Conservation (phyloP, 441 rosid species). For the Geranium incanum region DNA sequence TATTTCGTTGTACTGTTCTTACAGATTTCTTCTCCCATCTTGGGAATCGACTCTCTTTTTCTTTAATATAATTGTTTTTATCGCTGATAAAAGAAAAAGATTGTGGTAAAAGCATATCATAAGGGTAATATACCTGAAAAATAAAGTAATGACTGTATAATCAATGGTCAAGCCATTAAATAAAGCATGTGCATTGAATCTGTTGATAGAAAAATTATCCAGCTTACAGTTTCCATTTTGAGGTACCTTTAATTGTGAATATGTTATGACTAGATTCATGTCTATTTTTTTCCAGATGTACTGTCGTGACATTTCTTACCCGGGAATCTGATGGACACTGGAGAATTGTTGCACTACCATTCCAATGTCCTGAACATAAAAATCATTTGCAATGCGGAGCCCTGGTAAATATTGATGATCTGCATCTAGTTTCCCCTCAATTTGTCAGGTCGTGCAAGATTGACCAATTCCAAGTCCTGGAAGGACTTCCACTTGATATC, state of each 20-base stretch:
- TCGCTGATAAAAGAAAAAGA: not conserved
- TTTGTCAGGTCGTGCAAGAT: slow-evolving; percentile 22
- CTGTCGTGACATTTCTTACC: slow-evolving; percentile 28
- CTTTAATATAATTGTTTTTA: no score
- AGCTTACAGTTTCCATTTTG: not conserved
- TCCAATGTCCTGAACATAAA: slow-evolving; percentile 26
- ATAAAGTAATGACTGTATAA: not conserved
- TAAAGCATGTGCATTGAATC: not conserved
- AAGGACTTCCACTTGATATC: slow-evolving; percentile 23
- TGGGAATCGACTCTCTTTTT: no score
- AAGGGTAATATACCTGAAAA: not conserved
- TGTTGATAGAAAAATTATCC: not conserved
- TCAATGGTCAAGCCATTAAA: not conserved
- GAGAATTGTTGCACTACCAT: slow-evolving; percentile 30
- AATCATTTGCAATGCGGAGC: slow-evolving; percentile 22
- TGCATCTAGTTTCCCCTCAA: slow-evolving; percentile 25
- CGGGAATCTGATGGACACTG: slow-evolving; percentile 30
- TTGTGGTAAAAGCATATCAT: not conserved
- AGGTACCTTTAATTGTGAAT: not conserved
- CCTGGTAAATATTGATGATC: slow-evolving; percentile 30
- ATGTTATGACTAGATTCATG: slow-evolving; percentile 14
- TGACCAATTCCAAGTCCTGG: slow-evolving; percentile 19
- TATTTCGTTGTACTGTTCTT: no score
- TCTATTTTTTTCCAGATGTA: slow-evolving; percentile 23
- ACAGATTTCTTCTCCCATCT: no score